Evolutionary conservation across 1,139 yeast genomes (phyloP).

Genomic region (Sugiyamaella pinicola): DNA sequence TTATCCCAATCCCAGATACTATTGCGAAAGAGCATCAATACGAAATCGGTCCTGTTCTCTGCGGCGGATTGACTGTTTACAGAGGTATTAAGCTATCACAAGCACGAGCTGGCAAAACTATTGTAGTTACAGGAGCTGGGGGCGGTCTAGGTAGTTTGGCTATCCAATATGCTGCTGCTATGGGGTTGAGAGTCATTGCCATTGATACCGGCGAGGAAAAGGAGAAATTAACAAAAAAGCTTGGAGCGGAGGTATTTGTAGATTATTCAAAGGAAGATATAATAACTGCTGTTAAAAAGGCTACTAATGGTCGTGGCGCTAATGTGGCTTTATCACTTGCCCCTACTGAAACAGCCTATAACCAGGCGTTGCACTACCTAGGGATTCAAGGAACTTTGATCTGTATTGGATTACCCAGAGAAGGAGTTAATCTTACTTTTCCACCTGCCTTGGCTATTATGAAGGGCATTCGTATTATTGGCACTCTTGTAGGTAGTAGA

Average conservation of each 20-base stretch:
- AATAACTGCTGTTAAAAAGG: conserved; percentile 51
- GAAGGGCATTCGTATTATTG: conserved; percentile 58
- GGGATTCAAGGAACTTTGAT: conserved; percentile 71
- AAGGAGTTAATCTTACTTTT: conserved; percentile 52
- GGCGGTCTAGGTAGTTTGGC: conserved; percentile 80
- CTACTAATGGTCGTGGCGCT: conserved; percentile 64
- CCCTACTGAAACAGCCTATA: conserved; percentile 66
- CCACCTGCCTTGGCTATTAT: conserved; percentile 60
- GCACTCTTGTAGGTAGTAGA: conserved; percentile 73
- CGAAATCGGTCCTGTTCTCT: conserved; percentile 64
- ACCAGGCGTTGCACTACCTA: conserved; percentile 62
- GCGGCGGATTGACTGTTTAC: conserved; percentile 81
- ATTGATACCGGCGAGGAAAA: conserved; percentile 71
- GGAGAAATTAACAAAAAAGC: conserved; percentile 51
- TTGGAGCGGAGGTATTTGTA: conserved; percentile 68
- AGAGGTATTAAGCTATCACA: conserved; percentile 69
- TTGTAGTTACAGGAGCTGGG: conserved; percentile 73
- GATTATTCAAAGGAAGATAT: conserved; percentile 53
- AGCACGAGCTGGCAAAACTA: conserved; percentile 68
- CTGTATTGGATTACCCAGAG: conserved; percentile 71
- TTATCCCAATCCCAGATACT: conserved; percentile 62
- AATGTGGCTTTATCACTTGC: conserved; percentile 75
- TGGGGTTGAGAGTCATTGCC: conserved; percentile 70
- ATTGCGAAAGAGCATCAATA: conserved; percentile 60
- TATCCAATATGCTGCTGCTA: conserved; percentile 71